phyloP scores from a whole-genome alignment of 257 asterid species.

The Capsicum baccatum region DNA sequence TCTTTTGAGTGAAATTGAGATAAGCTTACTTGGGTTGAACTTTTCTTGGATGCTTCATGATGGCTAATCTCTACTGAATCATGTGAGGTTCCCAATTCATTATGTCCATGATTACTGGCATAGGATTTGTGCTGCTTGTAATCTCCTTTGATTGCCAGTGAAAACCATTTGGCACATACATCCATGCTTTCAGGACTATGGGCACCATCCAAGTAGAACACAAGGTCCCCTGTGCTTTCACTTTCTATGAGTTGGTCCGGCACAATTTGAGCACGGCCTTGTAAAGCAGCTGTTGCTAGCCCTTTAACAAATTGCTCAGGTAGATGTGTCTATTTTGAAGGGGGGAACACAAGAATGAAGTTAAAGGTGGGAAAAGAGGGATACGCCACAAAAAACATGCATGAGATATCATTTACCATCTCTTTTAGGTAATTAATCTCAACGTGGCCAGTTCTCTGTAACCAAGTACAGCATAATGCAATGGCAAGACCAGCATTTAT shows the following conservation, averaged over 20 bases:
- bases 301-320: conserved; percentile 91
- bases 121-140: conserved; percentile 34
- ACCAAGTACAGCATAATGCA: conserved; percentile 96
- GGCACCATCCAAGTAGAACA: conserved; percentile 95
- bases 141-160: conserved; percentile 64
- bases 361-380: conserved; percentile 11
- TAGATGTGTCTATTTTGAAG: conserved; percentile 63
- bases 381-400: conserved; percentile 26
- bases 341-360: neutral
- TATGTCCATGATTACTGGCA: conserved; percentile 34
- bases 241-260: conserved; percentile 69
- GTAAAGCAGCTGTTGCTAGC: conserved; percentile 71
- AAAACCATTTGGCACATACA: conserved; percentile 95
- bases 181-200: conserved; percentile 99
- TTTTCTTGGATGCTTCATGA: conserved; percentile 39
- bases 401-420: conserved; percentile 58
- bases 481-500: conserved; percentile 94
- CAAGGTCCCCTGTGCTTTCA: conserved; percentile 69
- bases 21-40: conserved; percentile 53
- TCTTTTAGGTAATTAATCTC: conserved; percentile 77
- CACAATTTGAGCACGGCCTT: conserved; percentile 96
- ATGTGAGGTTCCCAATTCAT: conserved; percentile 35
- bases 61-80: conserved; percentile 38
- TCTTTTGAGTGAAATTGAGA: neutral
- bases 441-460: conserved; percentile 78